Evolutionary conservation across 768 basidiomycete genomes (phyloP).

Genomic region (Inosperma sp.): DNA sequence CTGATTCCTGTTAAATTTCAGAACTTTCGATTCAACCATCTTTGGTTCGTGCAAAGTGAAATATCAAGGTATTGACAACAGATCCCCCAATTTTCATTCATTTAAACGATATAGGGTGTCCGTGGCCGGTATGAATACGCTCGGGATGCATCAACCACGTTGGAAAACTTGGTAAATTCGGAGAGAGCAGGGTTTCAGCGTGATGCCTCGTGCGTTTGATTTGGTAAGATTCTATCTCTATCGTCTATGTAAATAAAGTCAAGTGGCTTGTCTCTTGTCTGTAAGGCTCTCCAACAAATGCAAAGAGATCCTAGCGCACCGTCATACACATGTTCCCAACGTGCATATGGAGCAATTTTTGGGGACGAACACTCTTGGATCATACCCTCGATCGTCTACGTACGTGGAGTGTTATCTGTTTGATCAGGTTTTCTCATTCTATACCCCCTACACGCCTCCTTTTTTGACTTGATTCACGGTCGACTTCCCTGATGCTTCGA

Average conservation of each 20-base stretch:
- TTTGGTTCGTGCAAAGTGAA: slow-evolving; percentile 75
- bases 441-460: neutral
- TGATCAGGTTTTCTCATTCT: slow-evolving; percentile 15
- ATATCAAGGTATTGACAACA: slow-evolving; percentile 61
- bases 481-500: slow-evolving; percentile 5
- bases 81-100: slow-evolving; percentile 14
- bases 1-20: slow-evolving; percentile 32
- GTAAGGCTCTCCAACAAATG: slow-evolving; percentile 61
- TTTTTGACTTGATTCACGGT: slow-evolving; percentile 2
- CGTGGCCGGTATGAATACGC: slow-evolving; percentile 46
- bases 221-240: slow-evolving; percentile 40
- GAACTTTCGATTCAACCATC: slow-evolving; percentile 62
- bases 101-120: slow-evolving; percentile 49
- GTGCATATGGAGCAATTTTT: slow-evolving; percentile 65
- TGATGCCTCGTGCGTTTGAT: slow-evolving; percentile 58
- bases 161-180: slow-evolving; percentile 55
- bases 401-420: slow-evolving; percentile 28
- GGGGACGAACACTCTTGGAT: slow-evolving; percentile 63
- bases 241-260: neutral
- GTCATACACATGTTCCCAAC: slow-evolving; percentile 63
- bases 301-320: slow-evolving; percentile 50
- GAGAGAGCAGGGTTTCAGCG: slow-evolving; percentile 37
- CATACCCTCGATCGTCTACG: slow-evolving; percentile 59
- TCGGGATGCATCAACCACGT: slow-evolving; percentile 44
- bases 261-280: slow-evolving; percentile 67